These are phyloP conservation scores for Isatis tinctoria DNA, from an alignment of 345 rosid species.

Conservation along the genomic window DNA sequence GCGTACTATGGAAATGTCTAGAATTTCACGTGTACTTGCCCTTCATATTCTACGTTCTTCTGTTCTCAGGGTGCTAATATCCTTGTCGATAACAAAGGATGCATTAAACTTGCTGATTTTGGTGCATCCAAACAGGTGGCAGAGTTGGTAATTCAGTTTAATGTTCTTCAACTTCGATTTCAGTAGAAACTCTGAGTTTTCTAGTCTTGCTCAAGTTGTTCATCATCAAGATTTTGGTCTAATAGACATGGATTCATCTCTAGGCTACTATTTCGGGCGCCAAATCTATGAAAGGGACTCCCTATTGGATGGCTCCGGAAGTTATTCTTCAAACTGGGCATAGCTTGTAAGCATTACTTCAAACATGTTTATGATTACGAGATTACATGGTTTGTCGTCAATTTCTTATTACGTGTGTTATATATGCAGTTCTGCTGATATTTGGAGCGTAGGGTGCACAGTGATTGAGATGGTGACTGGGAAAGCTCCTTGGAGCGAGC, in stretches of 20 bases:
- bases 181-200: neutral
- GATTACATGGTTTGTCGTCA: neutral
- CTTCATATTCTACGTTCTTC: neutral
- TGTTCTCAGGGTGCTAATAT: slow-evolving; percentile 81
- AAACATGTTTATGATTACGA: neutral
- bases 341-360: slow-evolving; percentile 56
- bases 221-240: neutral
- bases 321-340: slow-evolving; percentile 95
- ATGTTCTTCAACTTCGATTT: neutral
- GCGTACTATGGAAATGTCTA: neutral
- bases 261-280: slow-evolving; percentile 89
- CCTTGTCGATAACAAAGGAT: slow-evolving; percentile 83
- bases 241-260: slow-evolving; percentile 17
- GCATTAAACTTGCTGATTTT: slow-evolving; percentile 95
- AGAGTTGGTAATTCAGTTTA: slow-evolving; percentile 54
- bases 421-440: slow-evolving; percentile 71
- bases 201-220: neutral
- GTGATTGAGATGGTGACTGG: slow-evolving; percentile 97
- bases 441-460: slow-evolving; percentile 96
- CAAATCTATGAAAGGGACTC: slow-evolving; percentile 95
- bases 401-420: neutral
- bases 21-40: neutral
- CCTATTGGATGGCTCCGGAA: slow-evolving; percentile 99
- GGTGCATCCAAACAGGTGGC: slow-evolving; percentile 96
- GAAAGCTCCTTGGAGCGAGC: slow-evolving; percentile 94